Evolutionary conservation across 805 yeast species (phyloP).

Genomic region (Ogataea nitratoaversa): DNA sequence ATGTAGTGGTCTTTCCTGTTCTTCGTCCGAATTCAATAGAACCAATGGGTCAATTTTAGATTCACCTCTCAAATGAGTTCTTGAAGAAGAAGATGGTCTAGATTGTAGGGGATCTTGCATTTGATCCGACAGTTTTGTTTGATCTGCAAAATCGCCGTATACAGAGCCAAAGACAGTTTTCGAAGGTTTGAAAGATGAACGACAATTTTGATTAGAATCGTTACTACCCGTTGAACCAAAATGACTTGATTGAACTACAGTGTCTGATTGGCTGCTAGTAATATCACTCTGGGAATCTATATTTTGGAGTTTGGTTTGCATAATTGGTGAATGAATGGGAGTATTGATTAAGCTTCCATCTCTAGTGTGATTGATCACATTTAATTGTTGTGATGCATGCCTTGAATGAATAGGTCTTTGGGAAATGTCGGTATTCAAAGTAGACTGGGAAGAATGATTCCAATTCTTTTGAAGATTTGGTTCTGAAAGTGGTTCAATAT

Average conservation of each 20-base stretch:
- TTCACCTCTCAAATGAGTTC: neutral
- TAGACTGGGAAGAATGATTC: neutral
- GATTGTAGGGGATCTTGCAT: too few relatives aligned
- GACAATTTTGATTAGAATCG: slow-evolving; percentile 7
- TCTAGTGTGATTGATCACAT: slow-evolving; percentile 1
- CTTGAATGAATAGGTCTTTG: neutral
- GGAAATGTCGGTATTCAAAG: slow-evolving; percentile 6
- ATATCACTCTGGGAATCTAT: slow-evolving; percentile 16
- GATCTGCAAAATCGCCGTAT: neutral
- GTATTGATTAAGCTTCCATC: slow-evolving; percentile 7
- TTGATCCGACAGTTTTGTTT: too few relatives aligned
- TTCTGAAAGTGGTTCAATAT: too few relatives aligned
- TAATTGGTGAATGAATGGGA: slow-evolving; percentile 11
- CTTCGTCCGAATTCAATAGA: neutral
- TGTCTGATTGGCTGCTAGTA: slow-evolving; percentile 19
- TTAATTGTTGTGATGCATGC: neutral
- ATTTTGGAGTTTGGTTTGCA: slow-evolving; percentile 9
- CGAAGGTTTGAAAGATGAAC: neutral
- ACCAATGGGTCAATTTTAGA: slow-evolving; percentile 6
- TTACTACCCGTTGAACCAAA: slow-evolving; percentile 13
- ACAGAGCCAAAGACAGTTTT: neutral
- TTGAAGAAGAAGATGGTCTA: slow-evolving; percentile 10
- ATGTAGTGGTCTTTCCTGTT: neutral
- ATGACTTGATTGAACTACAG: slow-evolving; percentile 9
- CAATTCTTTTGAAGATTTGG: neutral